Percentiles rank a stretch among this genome's conserved stretches.
These are phyloP conservation scores for Cystobasidium slooffiae DNA, from an alignment of 1,284 basidiomycete species.

Conservation along the genomic window DNA sequence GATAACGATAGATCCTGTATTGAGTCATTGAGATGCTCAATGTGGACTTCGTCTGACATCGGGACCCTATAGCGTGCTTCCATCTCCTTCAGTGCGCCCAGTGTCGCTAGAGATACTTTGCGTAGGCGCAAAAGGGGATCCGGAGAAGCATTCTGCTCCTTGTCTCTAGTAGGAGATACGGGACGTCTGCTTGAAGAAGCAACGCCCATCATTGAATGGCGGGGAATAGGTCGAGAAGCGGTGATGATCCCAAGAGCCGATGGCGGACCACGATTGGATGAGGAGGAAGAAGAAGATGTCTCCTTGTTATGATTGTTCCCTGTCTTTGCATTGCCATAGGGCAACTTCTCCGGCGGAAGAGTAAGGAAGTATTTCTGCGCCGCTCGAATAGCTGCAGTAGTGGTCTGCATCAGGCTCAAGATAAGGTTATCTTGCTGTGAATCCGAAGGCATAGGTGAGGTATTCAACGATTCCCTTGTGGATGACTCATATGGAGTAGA, in stretches of 20 bases:
- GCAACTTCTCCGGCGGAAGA: constrained; percentile 67
- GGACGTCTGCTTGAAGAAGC: constrained; percentile 33
- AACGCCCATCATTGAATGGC: constrained; percentile 34
- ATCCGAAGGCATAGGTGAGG: constrained; percentile 43
- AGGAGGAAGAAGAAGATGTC: not conserved
- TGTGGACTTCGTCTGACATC: not conserved
- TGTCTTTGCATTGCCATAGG: not conserved
- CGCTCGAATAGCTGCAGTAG: constrained; percentile 74
- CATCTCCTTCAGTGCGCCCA: constrained; percentile 46
- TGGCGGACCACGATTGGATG: not conserved
- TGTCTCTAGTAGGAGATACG: not conserved
- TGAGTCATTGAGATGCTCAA: not conserved
- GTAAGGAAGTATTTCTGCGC: constrained; percentile 78
- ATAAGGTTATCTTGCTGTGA: constrained; percentile 61
- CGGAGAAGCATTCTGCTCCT: not conserved
- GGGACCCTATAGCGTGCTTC: constrained; percentile 44
- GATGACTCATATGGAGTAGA: constrained; percentile 63
- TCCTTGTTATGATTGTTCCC: not conserved
- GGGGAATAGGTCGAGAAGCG: constrained; percentile 27
- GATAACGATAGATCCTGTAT: constrained; percentile 1
- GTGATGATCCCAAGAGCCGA: not conserved
- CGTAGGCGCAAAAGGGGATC: constrained; percentile 32
- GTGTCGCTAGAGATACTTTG: constrained; percentile 39
- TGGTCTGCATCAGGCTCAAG: constrained; percentile 69
- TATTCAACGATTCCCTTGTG: not conserved